Base-by-base conservation (phyloP, 139 green algal species). In the Mesotaenium endlicherianum region DNA sequence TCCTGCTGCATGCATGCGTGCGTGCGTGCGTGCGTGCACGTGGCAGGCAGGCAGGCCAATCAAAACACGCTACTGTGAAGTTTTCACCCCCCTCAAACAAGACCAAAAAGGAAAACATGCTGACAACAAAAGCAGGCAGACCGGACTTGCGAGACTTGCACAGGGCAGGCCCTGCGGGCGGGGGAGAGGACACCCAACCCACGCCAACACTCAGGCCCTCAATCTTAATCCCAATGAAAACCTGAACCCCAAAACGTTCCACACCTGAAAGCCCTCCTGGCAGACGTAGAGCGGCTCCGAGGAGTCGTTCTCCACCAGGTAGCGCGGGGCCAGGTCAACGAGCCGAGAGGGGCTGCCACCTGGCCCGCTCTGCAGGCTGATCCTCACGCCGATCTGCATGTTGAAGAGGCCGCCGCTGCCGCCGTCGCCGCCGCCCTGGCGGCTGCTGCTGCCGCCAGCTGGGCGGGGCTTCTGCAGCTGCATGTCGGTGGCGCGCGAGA, bases 211-310 rank as follows among this genome's bases (percentile, higher is more conserved):
- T n/a, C n/a, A n/a, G n/a, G n/a, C n/a, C n/a, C n/a, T n/a, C n/a
- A n/a, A n/a, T n/a, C n/a, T n/a, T n/a, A n/a, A n/a, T n/a, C n/a
- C n/a, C n/a, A n/a, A n/a, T n/a, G n/a, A n/a, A n/a, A n/a, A n/a
- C n/a, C n/a, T n/a, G n/a, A n/a, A n/a, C n/a, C n/a, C n/a, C n/a
- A n/a, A n/a, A n/a, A n/a, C n/a, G n/a, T n/a, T n/a, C n/a, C n/a
- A n/a, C 8, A 82, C 75, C 75, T 75, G 26, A 1, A 74, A 77
- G 17, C 75, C 75, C 8, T 82, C 75, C 30, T 82, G 75, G 49
- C 75, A 82, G 3, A 82, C 42, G 11, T 75, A n/a, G 3, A 82
- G 58, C 1, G 75, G n/a, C 40, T 75, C 55, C 14, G 75, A 43
- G 41, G 36, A 75, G n/a, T 30, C 20, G 49, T 82, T 82, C 39